Base-by-base conservation (phyloP, 768 basidiomycete genomes). In the Imleria badia region DNA sequence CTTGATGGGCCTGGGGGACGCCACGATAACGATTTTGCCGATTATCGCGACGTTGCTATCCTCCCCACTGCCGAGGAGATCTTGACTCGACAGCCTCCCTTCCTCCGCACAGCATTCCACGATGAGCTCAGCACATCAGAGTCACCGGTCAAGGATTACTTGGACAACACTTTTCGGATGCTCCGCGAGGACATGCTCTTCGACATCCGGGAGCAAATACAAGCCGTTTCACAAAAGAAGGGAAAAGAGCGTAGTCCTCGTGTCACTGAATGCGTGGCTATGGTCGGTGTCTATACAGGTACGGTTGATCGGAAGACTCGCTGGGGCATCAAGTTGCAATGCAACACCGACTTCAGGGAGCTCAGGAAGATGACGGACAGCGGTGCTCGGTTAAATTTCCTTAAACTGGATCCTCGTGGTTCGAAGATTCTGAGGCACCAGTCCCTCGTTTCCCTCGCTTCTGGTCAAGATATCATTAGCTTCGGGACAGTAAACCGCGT, bases 121-220 rank as follows among this genome's bases (percentile, higher is more conserved):
- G 58, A 63, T 3, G 63, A 54, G 6, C 45, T 43, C 5, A 3
- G 3, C 9, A 0, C 71, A 0, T 70, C 69, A 15, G 64, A 67
- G 1, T 62, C 52, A 1, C 73, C 79, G 1, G 55, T 75, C 15
- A 67, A 75, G 1, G 72, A 75, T 14, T 76, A 85, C 52, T 68
- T 87, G 17, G 86, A 87, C 58, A 84, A 84, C 38, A 83, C 82
- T 45, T 88, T 85, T 60, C 78, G 87, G 1, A 72, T 88, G 30
- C 68, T 85, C 12, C 68, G 87, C 1, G 86, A 87, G 56, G 86
- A 84, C 51, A 82, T 85, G 81, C 46, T 86, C 5, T 74, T 76
- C 51, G 81, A 83, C 45, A 73, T 85, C 43, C 74, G 76, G 8
- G 80, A 86, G 36, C 82, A 81, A 58, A 49, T 84, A 10, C 75